Base-by-base conservation (phyloP, 176 grass and related monocot genomes). In the Oryza meyeriana region DNA sequence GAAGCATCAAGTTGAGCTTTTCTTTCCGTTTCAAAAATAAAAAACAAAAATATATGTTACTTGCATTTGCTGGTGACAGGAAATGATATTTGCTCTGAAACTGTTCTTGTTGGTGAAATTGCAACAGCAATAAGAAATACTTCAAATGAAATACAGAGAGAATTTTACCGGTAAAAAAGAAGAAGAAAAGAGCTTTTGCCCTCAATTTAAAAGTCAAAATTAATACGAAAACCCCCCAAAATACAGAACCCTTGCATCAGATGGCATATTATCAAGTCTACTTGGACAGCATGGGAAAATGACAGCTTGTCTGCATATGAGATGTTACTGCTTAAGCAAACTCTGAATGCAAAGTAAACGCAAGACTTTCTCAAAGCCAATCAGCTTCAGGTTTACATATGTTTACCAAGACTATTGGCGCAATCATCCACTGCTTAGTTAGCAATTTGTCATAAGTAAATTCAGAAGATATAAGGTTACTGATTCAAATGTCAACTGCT, bases 401-500 rank as follows among this genome's bases (percentile, higher is more conserved):
- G 2, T 66, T 22, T 64, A 44, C 38, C 78, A 31, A 30, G 36
- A 74, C 26, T 64, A 29, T 29, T 41, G 61, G 35, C 48, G 36
- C 64, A 77, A 62, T 47, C 28, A 78, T 84, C 48, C 69, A 65
- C 66, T 34, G 36, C 25, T 20, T 69, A 84, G 42, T 64, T 22
- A 72, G 18, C 13, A 4, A 63, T 48, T 32, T 61, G 13, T 57
- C 57, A 18, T 20, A 48, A 61, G 62, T 50, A 75, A 69, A 47
- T 72, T 12, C 33, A 64, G 18, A 74, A 90, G 29, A 63, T 17
- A 71, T 0, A 86, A 59, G 13, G 30, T 67, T 57, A 83, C 79
- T 74, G 10, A 82, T 78, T 82, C 79, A 90, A 82, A 90, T 74
- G 83, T 90, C 79, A 86, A 86, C 74, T 85, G 79, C 78, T 66